Conservation (phyloP, 2,329 filamentous ascomycete species). For the Claviceps lovelessii region DNA sequence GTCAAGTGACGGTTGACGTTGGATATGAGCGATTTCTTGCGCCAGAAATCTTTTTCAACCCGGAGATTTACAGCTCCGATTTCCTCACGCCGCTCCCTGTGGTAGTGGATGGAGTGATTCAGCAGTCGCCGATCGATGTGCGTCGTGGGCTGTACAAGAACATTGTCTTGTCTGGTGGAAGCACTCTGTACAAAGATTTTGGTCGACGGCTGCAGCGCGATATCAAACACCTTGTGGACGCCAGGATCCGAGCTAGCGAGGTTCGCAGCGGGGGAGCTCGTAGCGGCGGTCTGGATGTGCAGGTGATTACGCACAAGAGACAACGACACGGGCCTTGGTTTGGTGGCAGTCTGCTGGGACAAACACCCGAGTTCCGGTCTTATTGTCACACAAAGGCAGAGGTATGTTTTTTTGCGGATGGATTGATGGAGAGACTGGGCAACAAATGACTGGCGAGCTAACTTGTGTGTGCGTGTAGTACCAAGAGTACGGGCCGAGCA, state of each 20-base stretch:
- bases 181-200: conserved; percentile 97
- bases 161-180: conserved; percentile 93
- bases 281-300: conserved; percentile 88
- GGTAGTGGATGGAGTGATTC: conserved; percentile 93
- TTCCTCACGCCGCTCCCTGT: conserved; percentile 89
- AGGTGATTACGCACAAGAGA: conserved; percentile 93
- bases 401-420: conserved; percentile 27
- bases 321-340: conserved; percentile 98
- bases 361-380: conserved; percentile 95
- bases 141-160: conserved; percentile 98
- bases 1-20: conserved; percentile 74
- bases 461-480: conserved; percentile 40
- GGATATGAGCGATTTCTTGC: conserved; percentile 97
- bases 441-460: conserved; percentile 6
- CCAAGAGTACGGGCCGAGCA: conserved; percentile 89
- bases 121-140: conserved; percentile 94
- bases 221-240: conserved; percentile 91
- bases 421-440: background rate
- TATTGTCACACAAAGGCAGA: conserved; percentile 92
- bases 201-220: conserved; percentile 90
- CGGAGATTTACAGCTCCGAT: conserved; percentile 97
- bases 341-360: conserved; percentile 85
- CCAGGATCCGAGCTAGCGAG: conserved; percentile 83
- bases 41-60: conserved; percentile 99
- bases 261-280: conserved; percentile 79